Evolutionary conservation across 352 stramenopile genomes (phyloP).

Genomic region (Phytophthora multivora): DNA sequence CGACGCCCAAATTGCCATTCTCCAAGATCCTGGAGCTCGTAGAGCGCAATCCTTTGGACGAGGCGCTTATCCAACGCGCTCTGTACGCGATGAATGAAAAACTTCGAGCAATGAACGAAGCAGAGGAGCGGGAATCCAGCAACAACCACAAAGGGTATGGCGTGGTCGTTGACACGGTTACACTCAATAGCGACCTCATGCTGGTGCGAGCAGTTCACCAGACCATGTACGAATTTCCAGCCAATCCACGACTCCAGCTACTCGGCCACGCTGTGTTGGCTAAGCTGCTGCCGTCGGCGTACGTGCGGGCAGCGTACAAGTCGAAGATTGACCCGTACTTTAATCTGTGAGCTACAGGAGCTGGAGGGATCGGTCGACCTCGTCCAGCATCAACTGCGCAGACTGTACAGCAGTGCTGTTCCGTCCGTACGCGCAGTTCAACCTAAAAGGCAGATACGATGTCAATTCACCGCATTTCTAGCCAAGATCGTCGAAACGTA

Average conservation of each 20-base stretch:
- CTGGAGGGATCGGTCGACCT: slow-evolving; percentile 25
- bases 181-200: slow-evolving; percentile 54
- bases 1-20: slow-evolving; percentile 52
- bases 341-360: slow-evolving; percentile 41
- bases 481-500: slow-evolving; percentile 26
- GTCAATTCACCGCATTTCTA: slow-evolving; percentile 1
- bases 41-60: slow-evolving; percentile 63
- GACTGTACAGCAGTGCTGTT: slow-evolving; percentile 21
- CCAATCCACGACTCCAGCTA: slow-evolving; percentile 64
- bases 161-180: slow-evolving; percentile 46
- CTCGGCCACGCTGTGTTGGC: slow-evolving; percentile 53
- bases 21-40: slow-evolving; percentile 56
- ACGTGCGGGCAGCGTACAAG: slow-evolving; percentile 73
- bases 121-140: slow-evolving; percentile 14
- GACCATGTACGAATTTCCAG: slow-evolving; percentile 65
- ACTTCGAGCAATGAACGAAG: slow-evolving; percentile 34
- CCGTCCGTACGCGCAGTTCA: slow-evolving; percentile 37
- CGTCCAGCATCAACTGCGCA: slow-evolving; percentile 30
- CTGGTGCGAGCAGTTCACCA: slow-evolving; percentile 67
- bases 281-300: slow-evolving; percentile 68
- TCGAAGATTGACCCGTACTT: slow-evolving; percentile 77
- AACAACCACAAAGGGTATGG: slow-evolving; percentile 23
- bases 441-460: slow-evolving; percentile 13
- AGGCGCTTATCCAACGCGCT: slow-evolving; percentile 61
- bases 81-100: slow-evolving; percentile 69